Evolutionary conservation across 345 rosid species (phyloP), one percentile per base, ranked within the genome.

Genomic region (Alliaria petiolata): DNA sequence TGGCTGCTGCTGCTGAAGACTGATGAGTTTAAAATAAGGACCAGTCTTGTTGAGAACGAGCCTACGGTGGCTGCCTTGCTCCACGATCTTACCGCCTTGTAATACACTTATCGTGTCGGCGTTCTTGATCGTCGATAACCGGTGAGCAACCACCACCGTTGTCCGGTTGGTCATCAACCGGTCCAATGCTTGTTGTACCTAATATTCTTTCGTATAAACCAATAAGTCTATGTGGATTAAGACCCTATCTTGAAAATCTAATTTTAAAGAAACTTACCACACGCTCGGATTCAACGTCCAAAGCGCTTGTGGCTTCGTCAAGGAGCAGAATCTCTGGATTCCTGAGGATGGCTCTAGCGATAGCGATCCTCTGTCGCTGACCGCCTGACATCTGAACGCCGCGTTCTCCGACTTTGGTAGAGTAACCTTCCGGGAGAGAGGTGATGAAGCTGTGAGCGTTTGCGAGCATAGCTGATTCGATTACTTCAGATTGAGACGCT

Each of bases 351-450:
- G 96, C 97, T 68, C 96, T 83, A 6, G 99, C 99, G 33, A 91
- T 89, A 54, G 97, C 96, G 30, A 95, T 88, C 19, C 99, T 80
- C 56, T 95, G 99, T 70, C 87, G 83, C 79, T 95, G 97, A 16
- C 97, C 99, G 8, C 97, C 96, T 0, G 97, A 91, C 47, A 95
- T 81, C 61, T 95, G 97, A 45, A 89, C 88, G 3, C 99, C 97
- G 13, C 95, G 86, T 63, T 95, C 96, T 0, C 99, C 99, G 0
- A 91, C 97, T 78, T 79, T 84, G 1, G 97, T 91, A n/a, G 82
- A 73, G 86, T 91, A 95, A 30, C 97, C 97, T 76, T 88, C 89
- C 0, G 96, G 99, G 6, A 95, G 93, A 19, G 89, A 79, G 31
- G 91, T 86, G 22, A 91, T 89, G 84, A 91, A 95, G 66, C 75